Evolutionary conservation across 306 rosid species (phyloP), one percentile per base, ranked within the genome.

Genomic region (Glycine tomentella): DNA sequence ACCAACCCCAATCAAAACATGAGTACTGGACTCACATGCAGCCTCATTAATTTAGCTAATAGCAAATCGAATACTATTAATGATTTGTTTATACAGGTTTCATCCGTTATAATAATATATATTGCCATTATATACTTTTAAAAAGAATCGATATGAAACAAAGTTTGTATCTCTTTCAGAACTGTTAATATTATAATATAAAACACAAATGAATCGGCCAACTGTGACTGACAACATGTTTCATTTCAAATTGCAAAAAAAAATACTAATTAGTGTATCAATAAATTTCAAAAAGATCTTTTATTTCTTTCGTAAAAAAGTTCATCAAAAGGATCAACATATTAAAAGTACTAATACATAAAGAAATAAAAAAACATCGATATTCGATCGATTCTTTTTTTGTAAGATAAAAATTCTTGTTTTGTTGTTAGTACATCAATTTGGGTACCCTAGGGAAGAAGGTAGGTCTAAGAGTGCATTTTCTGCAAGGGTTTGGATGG

Each of bases 1-100:
- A 15, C 68, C 66, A 80, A 67, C 73, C 83, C 80, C 88, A 79
- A 86, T 72, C 77, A 86, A 70, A 86, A 25, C 74, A 25, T 25
- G 7, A 70, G 52, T 59, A 34, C 85, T 69, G 5, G 66, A 81
- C 67, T 81, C 89, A 86, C 87, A 81, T 83, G 82, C 80, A 40
- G 2, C 17, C 17, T 59, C 17, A 56, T 74, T 80, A 69, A 58
- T 36, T 80, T 73, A 61, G 6, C 59, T 42, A 63, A 52, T 53
- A 34, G 51, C 51, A 62, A 56, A 71, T 83, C 34, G 13, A 72
- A 86, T 81, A 76, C 73, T 8, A 50, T 48, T 68, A 76, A 52
- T 79, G 36, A 62, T 57, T 53, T 50, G 34, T 70, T 51, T 34
- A n/a, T 45, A 9, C 66, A 52, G 0, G 13, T 17, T 62, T 72